These are phyloP conservation scores for Cystobasidium pallidum DNA, from an alignment of 1,284 basidiomycete genomes.

Conservation along the genomic window DNA sequence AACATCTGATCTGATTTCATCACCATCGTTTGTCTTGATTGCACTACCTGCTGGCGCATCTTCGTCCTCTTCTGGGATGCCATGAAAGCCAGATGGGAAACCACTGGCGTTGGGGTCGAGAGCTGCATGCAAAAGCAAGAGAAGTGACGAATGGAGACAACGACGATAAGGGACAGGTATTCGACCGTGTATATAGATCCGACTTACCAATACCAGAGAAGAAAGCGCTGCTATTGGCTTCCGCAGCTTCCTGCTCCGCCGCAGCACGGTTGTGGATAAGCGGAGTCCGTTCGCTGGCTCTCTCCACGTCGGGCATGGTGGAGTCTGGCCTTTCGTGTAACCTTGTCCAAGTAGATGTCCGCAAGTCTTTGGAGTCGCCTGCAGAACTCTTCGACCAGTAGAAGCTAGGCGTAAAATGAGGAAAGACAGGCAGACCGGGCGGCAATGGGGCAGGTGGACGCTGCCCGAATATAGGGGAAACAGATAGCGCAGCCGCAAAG, in stretches of 20 bases:
- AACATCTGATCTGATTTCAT: slow-evolving; percentile 38
- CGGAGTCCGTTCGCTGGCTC: slow-evolving; percentile 41
- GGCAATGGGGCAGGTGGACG: background rate
- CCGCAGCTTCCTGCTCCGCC: slow-evolving; percentile 31
- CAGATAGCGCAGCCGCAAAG: background rate
- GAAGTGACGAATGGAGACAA: background rate
- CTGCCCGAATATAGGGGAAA: slow-evolving; percentile 3
- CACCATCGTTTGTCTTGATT: slow-evolving; percentile 38
- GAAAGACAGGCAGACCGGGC: background rate
- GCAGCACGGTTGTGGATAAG: slow-evolving; percentile 31
- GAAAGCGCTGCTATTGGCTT: slow-evolving; percentile 38
- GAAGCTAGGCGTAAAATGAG: background rate
- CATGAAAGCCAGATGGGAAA: slow-evolving; percentile 28
- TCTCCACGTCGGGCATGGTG: slow-evolving; percentile 36
- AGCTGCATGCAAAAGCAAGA: slow-evolving; percentile 17
- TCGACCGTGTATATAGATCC: no score
- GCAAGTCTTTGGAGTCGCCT: background rate
- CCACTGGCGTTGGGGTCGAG: slow-evolving; percentile 47
- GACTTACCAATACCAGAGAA: slow-evolving; percentile 39
- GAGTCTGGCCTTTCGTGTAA: background rate
- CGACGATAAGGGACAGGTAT: no score
- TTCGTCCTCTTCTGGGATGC: slow-evolving; percentile 45
- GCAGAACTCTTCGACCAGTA: background rate
- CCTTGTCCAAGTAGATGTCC: no score
- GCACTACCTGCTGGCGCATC: slow-evolving; percentile 27